These are phyloP conservation scores for Pyronema domesticum DNA, from an alignment of 495 filamentous ascomycete species.

Conservation along the genomic window DNA sequence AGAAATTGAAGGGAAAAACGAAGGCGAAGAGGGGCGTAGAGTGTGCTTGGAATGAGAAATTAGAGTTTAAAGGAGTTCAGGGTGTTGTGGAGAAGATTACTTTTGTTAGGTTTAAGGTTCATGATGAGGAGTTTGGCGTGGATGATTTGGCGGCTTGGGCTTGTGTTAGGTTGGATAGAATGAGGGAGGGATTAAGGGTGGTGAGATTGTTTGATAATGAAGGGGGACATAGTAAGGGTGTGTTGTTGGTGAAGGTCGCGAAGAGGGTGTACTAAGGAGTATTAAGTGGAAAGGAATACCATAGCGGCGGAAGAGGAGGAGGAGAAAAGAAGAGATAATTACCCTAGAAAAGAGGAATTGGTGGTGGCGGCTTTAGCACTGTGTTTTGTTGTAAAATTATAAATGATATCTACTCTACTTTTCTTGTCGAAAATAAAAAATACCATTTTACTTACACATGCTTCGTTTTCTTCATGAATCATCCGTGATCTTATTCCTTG, in stretches of 20 bases:
- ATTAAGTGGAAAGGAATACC: too few species aligned
- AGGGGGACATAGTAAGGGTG: slow-evolving; percentile 42
- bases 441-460: too few species aligned
- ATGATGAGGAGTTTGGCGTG: slow-evolving; percentile 58
- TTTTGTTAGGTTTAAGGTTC: slow-evolving; percentile 76
- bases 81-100: slow-evolving; percentile 59
- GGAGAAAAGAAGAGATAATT: too few species aligned
- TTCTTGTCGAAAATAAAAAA: too few species aligned
- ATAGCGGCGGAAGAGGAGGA: background rate
- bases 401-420: too few species aligned
- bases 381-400: too few species aligned
- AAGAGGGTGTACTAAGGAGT: slow-evolving; percentile 32
- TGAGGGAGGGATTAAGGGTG: slow-evolving; percentile 57
- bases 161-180: slow-evolving; percentile 64
- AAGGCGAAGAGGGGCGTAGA: slow-evolving; percentile 24
- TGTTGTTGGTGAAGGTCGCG: slow-evolving; percentile 49
- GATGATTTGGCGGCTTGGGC: slow-evolving; percentile 74
- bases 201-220: slow-evolving; percentile 50
- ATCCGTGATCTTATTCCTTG: too few species aligned
- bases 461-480: too few species aligned
- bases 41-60: slow-evolving; percentile 34
- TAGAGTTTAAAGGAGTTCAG: slow-evolving; percentile 42
- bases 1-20: slow-evolving; percentile 10
- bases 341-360: too few species aligned
- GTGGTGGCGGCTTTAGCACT: too few species aligned